Base-by-base conservation (phyloP, 2,329 filamentous ascomycete genomes). In the Diaporthe sp. region DNA sequence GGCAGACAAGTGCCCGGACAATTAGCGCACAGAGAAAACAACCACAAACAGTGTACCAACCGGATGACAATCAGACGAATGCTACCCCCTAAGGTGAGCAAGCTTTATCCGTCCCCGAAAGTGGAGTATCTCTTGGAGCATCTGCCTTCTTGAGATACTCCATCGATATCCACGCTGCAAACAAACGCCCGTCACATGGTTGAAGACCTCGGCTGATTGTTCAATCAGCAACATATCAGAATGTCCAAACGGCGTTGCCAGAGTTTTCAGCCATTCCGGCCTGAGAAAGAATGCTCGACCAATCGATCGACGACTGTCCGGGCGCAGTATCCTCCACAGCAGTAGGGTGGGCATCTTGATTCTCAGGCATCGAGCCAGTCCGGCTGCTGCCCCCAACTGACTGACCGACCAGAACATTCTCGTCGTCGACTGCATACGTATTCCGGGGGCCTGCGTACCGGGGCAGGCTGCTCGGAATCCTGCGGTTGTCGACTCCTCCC, bases 1-100 rank as follows among this genome's bases (percentile, higher is more conserved):
- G 19, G 25, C 12, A 50, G 5, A 66, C 30, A 25, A n/a, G 22
- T 19, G 33, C 47, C 4, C 9, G 10, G 22, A 28, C n/a, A 12
- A 22, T 8, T 8, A 9, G 47, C 9, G n/a, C 15, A 25, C 8
- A 15, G 25, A 58, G 8, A 13, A 30, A 30, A 13, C 15, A 12
- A n/a, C 64, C n/a, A 22, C 33, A 12, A 68, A 22, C 33, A n/a
- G 22, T 15, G 15, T 54, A 33, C 4, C 15, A 25, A 52, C 64
- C 35, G 33, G 45, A 54, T 30, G 64, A 68, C 33, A 68, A 54
- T 68, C 64, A 68, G 64, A 68, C 17, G 64, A 54, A 54, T 40
- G 15, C n/a, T 17, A 68, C 47, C n/a, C n/a, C n/a, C 30, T n/a
- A 25, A 40, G 47, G n/a, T 1, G 4, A 40, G 42, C 17, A 67